These are phyloP conservation scores for Talaromyces piceae DNA, from an alignment of 2,329 filamentous ascomycete species.

Conservation along the genomic window DNA sequence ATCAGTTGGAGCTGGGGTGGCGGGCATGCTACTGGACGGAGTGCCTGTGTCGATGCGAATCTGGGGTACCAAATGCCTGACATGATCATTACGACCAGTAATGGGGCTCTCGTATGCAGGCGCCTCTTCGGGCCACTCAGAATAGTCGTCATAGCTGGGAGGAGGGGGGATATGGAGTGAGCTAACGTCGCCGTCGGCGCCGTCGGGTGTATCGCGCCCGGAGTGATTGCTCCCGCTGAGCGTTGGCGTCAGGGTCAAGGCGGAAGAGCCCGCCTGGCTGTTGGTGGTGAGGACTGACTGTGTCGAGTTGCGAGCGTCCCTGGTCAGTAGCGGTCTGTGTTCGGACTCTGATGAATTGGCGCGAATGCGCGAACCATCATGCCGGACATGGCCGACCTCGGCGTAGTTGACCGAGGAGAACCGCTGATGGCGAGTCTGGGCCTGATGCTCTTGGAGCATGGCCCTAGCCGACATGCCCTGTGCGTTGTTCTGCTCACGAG, in stretches of 20 bases:
- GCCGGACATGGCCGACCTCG: slow-evolving; percentile 40
- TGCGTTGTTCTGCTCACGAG: slow-evolving; percentile 35
- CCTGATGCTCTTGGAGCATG: slow-evolving; percentile 38
- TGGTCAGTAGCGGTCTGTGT: slow-evolving; percentile 37
- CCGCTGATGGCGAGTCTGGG: slow-evolving; percentile 36
- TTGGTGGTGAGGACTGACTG: slow-evolving; percentile 16
- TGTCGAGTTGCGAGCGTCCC: slow-evolving; percentile 22
- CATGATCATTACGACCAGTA: background rate
- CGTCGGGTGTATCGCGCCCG: background rate
- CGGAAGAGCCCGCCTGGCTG: slow-evolving; percentile 7
- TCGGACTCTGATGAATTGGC: slow-evolving; percentile 42
- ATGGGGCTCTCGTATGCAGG: slow-evolving; percentile 18
- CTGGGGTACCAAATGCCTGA: slow-evolving; percentile 3
- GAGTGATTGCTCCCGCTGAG: slow-evolving; percentile 6
- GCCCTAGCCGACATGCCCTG: slow-evolving; percentile 24
- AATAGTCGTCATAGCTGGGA: slow-evolving; percentile 19
- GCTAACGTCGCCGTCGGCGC: slow-evolving; percentile 11
- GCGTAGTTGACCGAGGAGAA: slow-evolving; percentile 44
- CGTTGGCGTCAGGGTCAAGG: slow-evolving; percentile 3
- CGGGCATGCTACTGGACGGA: slow-evolving; percentile 5
- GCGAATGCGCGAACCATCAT: slow-evolving; percentile 43
- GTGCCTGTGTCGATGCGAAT: slow-evolving; percentile 11
- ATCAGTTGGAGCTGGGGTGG: background rate
- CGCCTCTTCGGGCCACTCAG: slow-evolving; percentile 22
- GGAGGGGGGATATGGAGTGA: slow-evolving; percentile 14